Evolutionary conservation across 805 yeast genomes (phyloP).

Genomic region (Lachancea thermotolerans): DNA sequence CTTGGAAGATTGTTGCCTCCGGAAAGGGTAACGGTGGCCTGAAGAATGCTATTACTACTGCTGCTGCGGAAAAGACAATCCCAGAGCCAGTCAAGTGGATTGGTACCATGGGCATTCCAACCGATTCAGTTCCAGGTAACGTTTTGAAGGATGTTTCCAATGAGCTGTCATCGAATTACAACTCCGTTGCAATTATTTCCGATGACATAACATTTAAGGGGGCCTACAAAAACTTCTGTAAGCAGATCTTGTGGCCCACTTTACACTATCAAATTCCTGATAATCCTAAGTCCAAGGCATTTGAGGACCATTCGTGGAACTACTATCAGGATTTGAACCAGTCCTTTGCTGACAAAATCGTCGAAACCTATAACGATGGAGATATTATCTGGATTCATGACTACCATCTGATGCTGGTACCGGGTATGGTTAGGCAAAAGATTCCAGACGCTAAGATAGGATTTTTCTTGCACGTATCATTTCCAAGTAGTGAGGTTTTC

Average conservation of each 20-base stretch:
- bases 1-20: slow-evolving; percentile 68
- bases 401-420: slow-evolving; percentile 83
- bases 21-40: slow-evolving; percentile 83
- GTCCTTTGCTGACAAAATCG: slow-evolving; percentile 68
- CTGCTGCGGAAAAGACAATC: slow-evolving; percentile 38
- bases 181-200: slow-evolving; percentile 62
- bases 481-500: slow-evolving; percentile 93
- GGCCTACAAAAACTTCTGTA: slow-evolving; percentile 85
- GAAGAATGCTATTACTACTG: slow-evolving; percentile 70
- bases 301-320: slow-evolving; percentile 93
- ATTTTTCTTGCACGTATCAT: slow-evolving; percentile 85
- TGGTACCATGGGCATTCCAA: slow-evolving; percentile 90
- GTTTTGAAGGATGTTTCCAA: slow-evolving; percentile 49
- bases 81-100: slow-evolving; percentile 54
- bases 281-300: slow-evolving; percentile 86
- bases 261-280: slow-evolving; percentile 92
- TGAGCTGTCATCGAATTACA: slow-evolving; percentile 41
- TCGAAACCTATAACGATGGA: slow-evolving; percentile 58
- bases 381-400: slow-evolving; percentile 92
- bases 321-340: slow-evolving; percentile 73
- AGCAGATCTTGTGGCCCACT: slow-evolving; percentile 95
- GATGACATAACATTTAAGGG: slow-evolving; percentile 80
- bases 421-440: slow-evolving; percentile 63
- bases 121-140: slow-evolving; percentile 62
- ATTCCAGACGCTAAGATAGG: slow-evolving; percentile 85